Evolutionary conservation across 768 basidiomycete genomes (phyloP), one percentile per base, ranked within the genome.

Genomic region (Russula compacta): DNA sequence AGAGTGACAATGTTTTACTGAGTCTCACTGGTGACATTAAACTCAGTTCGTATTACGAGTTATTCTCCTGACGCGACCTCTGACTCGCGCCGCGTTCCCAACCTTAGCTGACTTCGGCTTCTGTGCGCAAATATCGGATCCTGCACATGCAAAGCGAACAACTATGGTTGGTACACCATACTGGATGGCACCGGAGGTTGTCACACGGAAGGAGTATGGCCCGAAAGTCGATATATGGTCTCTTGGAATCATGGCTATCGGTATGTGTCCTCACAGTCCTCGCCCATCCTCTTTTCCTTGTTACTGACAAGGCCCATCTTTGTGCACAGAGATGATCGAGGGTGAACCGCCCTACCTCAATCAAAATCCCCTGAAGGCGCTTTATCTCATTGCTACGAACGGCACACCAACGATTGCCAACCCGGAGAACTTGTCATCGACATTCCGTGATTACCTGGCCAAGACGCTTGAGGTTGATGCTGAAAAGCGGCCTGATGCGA

Each of bases 151-250:
- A 4, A 97, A 97, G 75, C 86, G 95, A 32, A 95, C 94, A 39
- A 97, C 95, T 39, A 98, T 98, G 95, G 94, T 98, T 53, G 95
- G 95, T 2, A 97, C 95, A 0, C 95, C 95, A 1, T 98, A 98
- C 72, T 98, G 95, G 95, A 97, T 98, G 95, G 95, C 95, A 0
- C 95, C 95, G 0, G 95, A 98, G 72, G 95, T 98, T 51, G 95
- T 97, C 65, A 98, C 94, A 29, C 85, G 94, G 57, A 97, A 97
- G 73, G 95, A 97, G 74, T 97, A 97, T 72, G 95, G 95, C 0
- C 90, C 95, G 14, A 98, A 98, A 71, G 95, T 98, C n/a, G 95
- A 97, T 69, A 92, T 98, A 60, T 97, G 95, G 94, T 89, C 86
- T 71, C 75, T 97, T 65, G 94, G 94, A 4, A 97, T 98, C 77